These are phyloP conservation scores for barrel medic (Medicago truncatula) DNA, from an alignment of 306 rosid species.

Conservation along the genomic window MtrunA17r5.0-ANR NC_053044.1:35204501-35205000, in stretches of 20 bases:
- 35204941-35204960: constrained; percentile 82
- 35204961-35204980: constrained; percentile 78
- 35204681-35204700: not conserved
- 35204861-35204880: constrained; percentile 57
- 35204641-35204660: not conserved
- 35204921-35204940: constrained; percentile 89
- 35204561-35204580: not conserved
- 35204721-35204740: constrained; percentile 14
- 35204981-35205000: constrained; percentile 86
- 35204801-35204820: constrained; percentile 2
- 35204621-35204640: not conserved
- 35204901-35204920: constrained; percentile 72
- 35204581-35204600: not conserved
- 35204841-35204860: constrained; percentile 18
- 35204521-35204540: not conserved
- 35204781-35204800: constrained; percentile 6
- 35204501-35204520: not conserved
- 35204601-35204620: no score
- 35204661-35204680: not conserved
- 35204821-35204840: constrained; percentile 3
- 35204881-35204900: constrained; percentile 67
- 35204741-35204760: constrained; percentile 13
- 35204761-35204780: not conserved
- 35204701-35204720: not conserved
- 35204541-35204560: not conserved